A percentile compares a stretch with the other conserved stretches of the same genome.
Evolutionary conservation across 2,329 filamentous ascomycete species (phyloP).

Genomic region (Pseudogymnoascus sp.): DNA sequence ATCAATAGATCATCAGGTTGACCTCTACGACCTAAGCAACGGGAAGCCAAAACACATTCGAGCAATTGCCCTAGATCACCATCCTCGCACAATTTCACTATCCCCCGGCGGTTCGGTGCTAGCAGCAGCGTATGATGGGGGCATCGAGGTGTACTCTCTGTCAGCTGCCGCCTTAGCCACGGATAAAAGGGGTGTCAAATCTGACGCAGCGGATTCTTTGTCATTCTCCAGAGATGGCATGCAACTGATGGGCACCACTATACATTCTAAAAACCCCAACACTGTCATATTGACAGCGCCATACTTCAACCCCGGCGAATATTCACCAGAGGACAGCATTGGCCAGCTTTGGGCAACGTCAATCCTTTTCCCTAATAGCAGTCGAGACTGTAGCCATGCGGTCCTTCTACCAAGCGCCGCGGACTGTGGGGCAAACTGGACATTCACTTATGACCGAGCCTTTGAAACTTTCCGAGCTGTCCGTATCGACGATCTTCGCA

Average conservation of each 20-base stretch:
- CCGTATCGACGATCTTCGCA: constrained; percentile 64
- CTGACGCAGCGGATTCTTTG: constrained; percentile 65
- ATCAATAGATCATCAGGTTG: constrained; percentile 75
- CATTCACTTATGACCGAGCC: constrained; percentile 69
- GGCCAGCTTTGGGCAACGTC: constrained; percentile 79
- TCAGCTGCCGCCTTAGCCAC: constrained; percentile 55
- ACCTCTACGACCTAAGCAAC: constrained; percentile 67
- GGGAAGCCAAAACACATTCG: constrained; percentile 63
- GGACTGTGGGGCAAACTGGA: constrained; percentile 62
- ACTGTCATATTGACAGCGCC: constrained; percentile 74
- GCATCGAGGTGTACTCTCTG: constrained; percentile 80
- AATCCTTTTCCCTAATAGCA: constrained; percentile 77
- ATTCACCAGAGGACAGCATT: constrained; percentile 58
- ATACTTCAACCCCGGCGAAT: constrained; percentile 66
- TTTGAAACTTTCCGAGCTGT: constrained; percentile 74
- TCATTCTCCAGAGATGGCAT: constrained; percentile 72
- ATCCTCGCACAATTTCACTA: constrained; percentile 69
- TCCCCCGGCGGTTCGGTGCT: constrained; percentile 76
- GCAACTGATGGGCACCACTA: constrained; percentile 69
- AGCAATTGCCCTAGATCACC: constrained; percentile 70
- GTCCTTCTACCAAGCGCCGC: constrained; percentile 46
- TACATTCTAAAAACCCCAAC: constrained; percentile 55
- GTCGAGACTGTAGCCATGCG: constrained; percentile 69
- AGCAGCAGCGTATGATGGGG: constrained; percentile 76
- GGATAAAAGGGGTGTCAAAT: constrained; percentile 70